phyloP scores from a whole-genome alignment of 1,139 yeast genomes.

The Candida freyschussii region DNA sequence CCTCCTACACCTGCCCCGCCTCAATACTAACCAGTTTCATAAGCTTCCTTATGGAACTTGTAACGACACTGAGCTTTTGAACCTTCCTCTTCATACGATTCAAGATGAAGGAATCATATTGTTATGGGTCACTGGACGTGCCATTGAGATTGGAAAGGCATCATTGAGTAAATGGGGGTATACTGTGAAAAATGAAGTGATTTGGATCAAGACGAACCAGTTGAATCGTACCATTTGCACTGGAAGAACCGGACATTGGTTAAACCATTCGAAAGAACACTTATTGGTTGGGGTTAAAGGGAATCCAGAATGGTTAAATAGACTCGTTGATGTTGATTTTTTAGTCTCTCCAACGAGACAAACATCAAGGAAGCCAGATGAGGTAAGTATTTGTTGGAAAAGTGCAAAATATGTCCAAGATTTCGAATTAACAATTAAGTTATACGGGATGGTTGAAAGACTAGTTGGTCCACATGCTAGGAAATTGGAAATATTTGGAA shows the following conservation, averaged over 20 bases:
- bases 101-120: conserved; percentile 82
- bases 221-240: conserved; percentile 85
- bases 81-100: conserved; percentile 58
- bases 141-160: conserved; percentile 80
- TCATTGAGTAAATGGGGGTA: conserved; percentile 84
- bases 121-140: conserved; percentile 93
- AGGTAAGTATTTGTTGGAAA: conserved; percentile 27
- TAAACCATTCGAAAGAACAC: conserved; percentile 92
- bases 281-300: conserved; percentile 83
- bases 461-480: conserved; percentile 71
- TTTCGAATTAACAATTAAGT: conserved; percentile 16
- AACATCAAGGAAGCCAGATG: conserved; percentile 89
- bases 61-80: conserved; percentile 64
- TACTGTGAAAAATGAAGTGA: conserved; percentile 64
- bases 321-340: conserved; percentile 64
- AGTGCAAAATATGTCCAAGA: background rate
- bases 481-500: conserved; percentile 83
- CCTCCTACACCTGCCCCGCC: conserved; percentile 6
- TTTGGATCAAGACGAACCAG: conserved; percentile 91
- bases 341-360: conserved; percentile 83
- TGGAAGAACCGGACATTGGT: conserved; percentile 96
- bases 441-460: conserved; percentile 80
- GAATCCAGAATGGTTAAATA: conserved; percentile 65
- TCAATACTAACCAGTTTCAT: conserved; percentile 14
- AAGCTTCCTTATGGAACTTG: conserved; percentile 67